Conservation (phyloP, 176 grass and related monocot genomes). For the Tillandsia leiboldiana region DNA sequence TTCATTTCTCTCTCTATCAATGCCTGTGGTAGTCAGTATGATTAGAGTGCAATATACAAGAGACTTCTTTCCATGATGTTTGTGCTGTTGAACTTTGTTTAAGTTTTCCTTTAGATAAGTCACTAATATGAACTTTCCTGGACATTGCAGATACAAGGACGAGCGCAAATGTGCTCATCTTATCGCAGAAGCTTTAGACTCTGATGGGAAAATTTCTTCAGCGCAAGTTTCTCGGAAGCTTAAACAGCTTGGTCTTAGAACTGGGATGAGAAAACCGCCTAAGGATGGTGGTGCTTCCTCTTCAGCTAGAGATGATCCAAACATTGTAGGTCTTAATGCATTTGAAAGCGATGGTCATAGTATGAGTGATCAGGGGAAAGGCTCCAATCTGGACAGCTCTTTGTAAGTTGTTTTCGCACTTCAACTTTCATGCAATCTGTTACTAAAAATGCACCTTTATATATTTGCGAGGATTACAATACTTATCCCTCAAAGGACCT, state of each 20-base stretch:
- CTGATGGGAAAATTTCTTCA: conserved; percentile 61
- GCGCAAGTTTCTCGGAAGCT: conserved; percentile 73
- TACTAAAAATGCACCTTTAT: neutral
- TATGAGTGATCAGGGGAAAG: conserved; percentile 13
- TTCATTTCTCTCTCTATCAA: neutral
- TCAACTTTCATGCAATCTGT: neutral
- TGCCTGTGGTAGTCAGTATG: too few relatives aligned
- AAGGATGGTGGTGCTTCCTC: conserved; percentile 24
- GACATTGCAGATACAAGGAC: conserved; percentile 68
- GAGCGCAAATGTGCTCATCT: conserved; percentile 51
- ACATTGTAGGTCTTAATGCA: conserved; percentile 20
- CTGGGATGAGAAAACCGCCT: conserved; percentile 28
- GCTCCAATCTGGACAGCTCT: conserved; percentile 20
- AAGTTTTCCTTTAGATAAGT: neutral
- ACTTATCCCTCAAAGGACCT: neutral
- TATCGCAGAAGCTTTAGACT: conserved; percentile 80
- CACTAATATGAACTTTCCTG: conserved; percentile 8
- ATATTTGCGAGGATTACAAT: neutral
- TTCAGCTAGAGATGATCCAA: conserved; percentile 22
- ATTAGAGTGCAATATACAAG: too few relatives aligned
- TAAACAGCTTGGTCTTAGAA: conserved; percentile 75
- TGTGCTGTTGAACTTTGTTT: neutral
- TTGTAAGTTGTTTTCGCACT: conserved; percentile 27
- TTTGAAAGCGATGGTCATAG: conserved; percentile 3
- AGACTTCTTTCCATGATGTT: too few relatives aligned